These are phyloP conservation scores for Astrothelium macrocarpum DNA, from an alignment of 495 filamentous ascomycete genomes.

Conservation along the genomic window DNA sequence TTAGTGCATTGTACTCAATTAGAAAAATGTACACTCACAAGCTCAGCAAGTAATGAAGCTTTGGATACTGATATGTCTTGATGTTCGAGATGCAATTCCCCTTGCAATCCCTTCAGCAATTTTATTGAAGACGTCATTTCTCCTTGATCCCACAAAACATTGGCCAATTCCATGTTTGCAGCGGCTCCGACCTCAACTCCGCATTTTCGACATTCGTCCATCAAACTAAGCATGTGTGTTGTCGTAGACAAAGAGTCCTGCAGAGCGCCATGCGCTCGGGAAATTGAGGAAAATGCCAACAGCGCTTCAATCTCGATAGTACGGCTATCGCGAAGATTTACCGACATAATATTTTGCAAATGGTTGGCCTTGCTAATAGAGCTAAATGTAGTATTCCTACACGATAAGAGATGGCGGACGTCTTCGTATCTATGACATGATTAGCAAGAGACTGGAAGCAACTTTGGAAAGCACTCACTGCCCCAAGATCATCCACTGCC, in stretches of 20 bases:
- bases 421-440: conserved; percentile 57
- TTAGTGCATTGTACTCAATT: conserved; percentile 8
- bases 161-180: conserved; percentile 68
- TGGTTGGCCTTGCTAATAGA: conserved; percentile 58
- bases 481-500: conserved; percentile 68
- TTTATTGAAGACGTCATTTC: conserved; percentile 85
- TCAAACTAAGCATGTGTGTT: conserved; percentile 66
- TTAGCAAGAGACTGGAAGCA: background rate
- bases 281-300: conserved; percentile 61
- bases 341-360: conserved; percentile 48
- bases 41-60: conserved; percentile 73
- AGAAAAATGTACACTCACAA: conserved; percentile 43
- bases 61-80: conserved; percentile 66
- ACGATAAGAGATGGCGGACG: conserved; percentile 69
- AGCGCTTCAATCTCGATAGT: conserved; percentile 63
- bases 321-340: conserved; percentile 52
- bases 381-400: conserved; percentile 71
- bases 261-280: conserved; percentile 64
- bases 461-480: conserved; percentile 42
- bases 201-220: conserved; percentile 52
- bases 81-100: conserved; percentile 50
- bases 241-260: conserved; percentile 80
- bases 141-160: conserved; percentile 89
- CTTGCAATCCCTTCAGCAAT: conserved; percentile 68
- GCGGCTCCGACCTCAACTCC: conserved; percentile 68